A percentile compares a stretch with the other conserved stretches of the same genome.
Conservation (phyloP, 2,329 filamentous ascomycete species). For the Penicillium glabrum region DNA sequence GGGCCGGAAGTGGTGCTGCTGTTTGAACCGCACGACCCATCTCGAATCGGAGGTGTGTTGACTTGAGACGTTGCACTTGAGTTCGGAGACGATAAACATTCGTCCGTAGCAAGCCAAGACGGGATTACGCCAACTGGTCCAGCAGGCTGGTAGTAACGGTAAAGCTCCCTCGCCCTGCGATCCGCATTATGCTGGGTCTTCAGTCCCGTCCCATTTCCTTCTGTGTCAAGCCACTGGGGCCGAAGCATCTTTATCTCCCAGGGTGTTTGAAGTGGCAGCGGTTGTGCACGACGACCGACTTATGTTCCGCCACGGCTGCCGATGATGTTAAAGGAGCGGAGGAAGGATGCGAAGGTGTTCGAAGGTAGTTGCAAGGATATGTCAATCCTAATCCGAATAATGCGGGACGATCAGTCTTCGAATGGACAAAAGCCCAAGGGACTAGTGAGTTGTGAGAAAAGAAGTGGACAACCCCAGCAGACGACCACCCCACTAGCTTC, state of each 20-base stretch:
- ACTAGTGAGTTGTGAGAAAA: neutral
- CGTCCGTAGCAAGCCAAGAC: conserved; percentile 14
- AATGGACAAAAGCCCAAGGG: neutral
- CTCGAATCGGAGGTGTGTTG: conserved; percentile 8
- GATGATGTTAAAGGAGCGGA: neutral
- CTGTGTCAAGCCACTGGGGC: conserved; percentile 15
- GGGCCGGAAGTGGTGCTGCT: conserved; percentile 10
- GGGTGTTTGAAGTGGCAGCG: neutral
- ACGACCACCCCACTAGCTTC: neutral
- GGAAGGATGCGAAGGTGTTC: neutral
- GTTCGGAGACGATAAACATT: conserved; percentile 11
- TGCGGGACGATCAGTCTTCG: neutral
- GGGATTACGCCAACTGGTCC: conserved; percentile 7
- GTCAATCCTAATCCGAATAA: neutral
- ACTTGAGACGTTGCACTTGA: neutral
- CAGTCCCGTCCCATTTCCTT: neutral
- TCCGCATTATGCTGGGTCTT: conserved; percentile 27
- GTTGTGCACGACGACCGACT: neutral
- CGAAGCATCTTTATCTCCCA: conserved; percentile 10
- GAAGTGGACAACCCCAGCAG: conserved; percentile 8
- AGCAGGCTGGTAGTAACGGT: conserved; percentile 40
- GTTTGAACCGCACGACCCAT: conserved; percentile 11
- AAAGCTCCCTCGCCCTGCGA: conserved; percentile 39
- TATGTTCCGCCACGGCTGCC: neutral
- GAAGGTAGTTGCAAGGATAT: neutral